Evolutionary conservation across 768 basidiomycete species (phyloP), one percentile per base, ranked within the genome.

Genomic region (Cystofilobasidium ferigula): DNA sequence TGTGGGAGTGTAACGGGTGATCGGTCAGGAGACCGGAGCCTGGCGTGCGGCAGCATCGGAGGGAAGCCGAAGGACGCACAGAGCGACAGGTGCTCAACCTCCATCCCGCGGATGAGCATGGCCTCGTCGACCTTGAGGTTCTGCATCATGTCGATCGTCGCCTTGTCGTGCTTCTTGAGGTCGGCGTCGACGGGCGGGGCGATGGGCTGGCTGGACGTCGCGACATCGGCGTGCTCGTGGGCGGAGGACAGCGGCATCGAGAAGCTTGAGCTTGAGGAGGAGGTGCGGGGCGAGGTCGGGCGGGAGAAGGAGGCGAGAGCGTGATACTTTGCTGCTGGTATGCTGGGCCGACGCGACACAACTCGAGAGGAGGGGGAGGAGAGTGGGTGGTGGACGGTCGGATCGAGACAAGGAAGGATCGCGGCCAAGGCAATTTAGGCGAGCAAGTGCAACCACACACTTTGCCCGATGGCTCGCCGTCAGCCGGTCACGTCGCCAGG

Each of bases 111-210:
- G 42, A 57, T 38, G 20, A 63, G 54, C 18, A 54, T 63, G 14
- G 16, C 22, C 28, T 63, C 62, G 13, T 57, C 54, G n/a, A 63
- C 56, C 10, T 54, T 53, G 26, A 63, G 62, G n/a, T 42, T 18
- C 20, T 22, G 2, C n/a, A 62, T 16, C 14, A 30, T 14, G 3
- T 51, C 35, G 8, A 30, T 24, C 26, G 24, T 53, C 9, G 10
- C 20, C 6, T 26, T 26, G 18, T 6, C 3, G 51, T 10, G 51
- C 14, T 24, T 28, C 51, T 54, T 54, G 26, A 54, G 28, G 20
- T 54, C 51, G 26, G 51, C 51, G 20, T 54, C 51, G 14, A 54
- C 20, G 9, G 2, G 4, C 7, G 51, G 51, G 14, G 51, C 28
- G 51, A 54, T 32, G 4, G 51, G 51, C 14, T 3, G 2, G 30